Conservation (phyloP, 2,329 filamentous ascomycete species). For the Nothophaeocryptopus gaeumannii region DNA sequence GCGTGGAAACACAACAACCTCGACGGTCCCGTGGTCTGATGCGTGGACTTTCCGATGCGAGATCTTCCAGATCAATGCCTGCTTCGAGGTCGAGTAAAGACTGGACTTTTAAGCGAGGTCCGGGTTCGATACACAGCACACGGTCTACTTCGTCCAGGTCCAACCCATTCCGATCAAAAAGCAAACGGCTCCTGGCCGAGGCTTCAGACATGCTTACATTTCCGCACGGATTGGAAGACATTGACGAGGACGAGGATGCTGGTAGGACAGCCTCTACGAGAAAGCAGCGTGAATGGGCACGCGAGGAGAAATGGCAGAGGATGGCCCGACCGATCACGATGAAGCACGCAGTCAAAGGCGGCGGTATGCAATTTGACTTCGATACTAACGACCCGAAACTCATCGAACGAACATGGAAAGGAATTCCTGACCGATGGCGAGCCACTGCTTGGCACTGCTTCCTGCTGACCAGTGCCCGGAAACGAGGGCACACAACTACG, state of each 20-base stretch:
- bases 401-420: conserved; percentile 92
- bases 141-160: conserved; percentile 40
- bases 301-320: conserved; percentile 65
- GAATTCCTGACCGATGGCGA: conserved; percentile 94
- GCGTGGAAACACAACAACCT: conserved; percentile 56
- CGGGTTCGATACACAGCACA: conserved; percentile 38
- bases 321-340: conserved; percentile 55
- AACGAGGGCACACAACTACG: conserved; percentile 55
- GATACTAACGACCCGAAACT: conserved; percentile 75
- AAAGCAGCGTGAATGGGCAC: conserved; percentile 58
- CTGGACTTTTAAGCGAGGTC: conserved; percentile 34
- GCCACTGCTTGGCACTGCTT: conserved; percentile 94
- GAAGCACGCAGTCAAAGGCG: conserved; percentile 40
- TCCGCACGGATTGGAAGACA: conserved; percentile 51
- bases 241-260: conserved; percentile 47
- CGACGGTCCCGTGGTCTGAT: conserved; percentile 48
- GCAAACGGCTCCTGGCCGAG: conserved; percentile 56
- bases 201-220: conserved; percentile 64
- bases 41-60: conserved; percentile 49
- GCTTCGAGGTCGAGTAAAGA: conserved; percentile 22
- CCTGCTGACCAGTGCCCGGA: conserved; percentile 71
- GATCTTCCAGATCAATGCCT: conserved; percentile 40
- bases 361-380: conserved; percentile 71
- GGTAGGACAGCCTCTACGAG: conserved; percentile 48
- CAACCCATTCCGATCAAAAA: conserved; percentile 49